Percentiles rank a stretch among this genome's conserved stretches.
Evolutionary conservation across 345 rosid genomes (phyloP).

Genomic region (Aquilaria yunnanensis): DNA sequence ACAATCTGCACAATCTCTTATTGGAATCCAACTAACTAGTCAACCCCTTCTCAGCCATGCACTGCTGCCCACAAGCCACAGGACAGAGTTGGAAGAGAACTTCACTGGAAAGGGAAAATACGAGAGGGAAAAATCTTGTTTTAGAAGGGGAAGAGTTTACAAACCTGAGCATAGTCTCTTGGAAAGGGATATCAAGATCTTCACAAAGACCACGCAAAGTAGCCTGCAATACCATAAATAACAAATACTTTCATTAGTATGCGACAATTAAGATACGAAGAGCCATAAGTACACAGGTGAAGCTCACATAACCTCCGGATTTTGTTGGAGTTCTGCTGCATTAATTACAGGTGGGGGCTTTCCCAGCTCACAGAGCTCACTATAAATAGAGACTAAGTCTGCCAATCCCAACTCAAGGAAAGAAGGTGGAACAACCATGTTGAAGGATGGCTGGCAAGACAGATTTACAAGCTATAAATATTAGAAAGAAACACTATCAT

Average conservation of each 20-base stretch:
- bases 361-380: conserved; percentile 67
- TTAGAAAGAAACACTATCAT: neutral
- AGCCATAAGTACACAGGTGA: neutral
- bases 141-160: conserved; percentile 4
- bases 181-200: conserved; percentile 73
- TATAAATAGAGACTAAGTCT: conserved; percentile 60
- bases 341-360: conserved; percentile 60
- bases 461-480: conserved; percentile 11
- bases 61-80: too few species aligned
- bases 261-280: neutral
- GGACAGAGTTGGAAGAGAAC: too few species aligned
- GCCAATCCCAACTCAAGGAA: conserved; percentile 70
- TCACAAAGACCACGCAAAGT: conserved; percentile 67
- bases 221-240: conserved; percentile 36
- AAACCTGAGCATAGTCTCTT: conserved; percentile 69
- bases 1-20: too few species aligned
- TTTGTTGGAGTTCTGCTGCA: conserved; percentile 61
- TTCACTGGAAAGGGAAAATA: neutral
- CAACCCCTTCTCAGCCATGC: too few species aligned
- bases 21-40: too few species aligned
- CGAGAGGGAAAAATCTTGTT: neutral
- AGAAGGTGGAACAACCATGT: conserved; percentile 59
- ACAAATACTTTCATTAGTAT: neutral
- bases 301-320: conserved; percentile 61
- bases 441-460: conserved; percentile 63